phyloP scores from a whole-genome alignment of 805 yeast species.

The Naumovozyma castellii region DNA sequence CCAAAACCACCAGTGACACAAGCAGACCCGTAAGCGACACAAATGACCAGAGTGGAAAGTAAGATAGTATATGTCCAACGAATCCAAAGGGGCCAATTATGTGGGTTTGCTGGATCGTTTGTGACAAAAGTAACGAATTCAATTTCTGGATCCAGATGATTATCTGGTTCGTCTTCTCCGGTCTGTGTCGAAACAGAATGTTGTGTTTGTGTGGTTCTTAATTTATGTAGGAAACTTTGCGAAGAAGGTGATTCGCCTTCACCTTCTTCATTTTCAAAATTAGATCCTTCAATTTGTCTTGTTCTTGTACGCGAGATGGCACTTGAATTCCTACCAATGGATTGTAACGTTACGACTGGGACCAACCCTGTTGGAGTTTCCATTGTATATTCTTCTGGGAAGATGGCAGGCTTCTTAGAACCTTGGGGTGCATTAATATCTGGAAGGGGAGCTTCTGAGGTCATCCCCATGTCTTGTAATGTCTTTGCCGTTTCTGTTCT shows the following conservation, averaged over 20 bases:
- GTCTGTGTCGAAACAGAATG: background rate
- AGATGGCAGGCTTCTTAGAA: slow-evolving; percentile 52
- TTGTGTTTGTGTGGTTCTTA: background rate
- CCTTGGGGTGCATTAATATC: slow-evolving; percentile 49
- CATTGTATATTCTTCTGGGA: slow-evolving; percentile 86
- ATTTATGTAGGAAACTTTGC: background rate
- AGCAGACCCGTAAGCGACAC: slow-evolving; percentile 91
- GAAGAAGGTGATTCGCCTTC: slow-evolving; percentile 15
- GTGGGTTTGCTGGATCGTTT: slow-evolving; percentile 83
- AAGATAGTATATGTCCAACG: slow-evolving; percentile 63
- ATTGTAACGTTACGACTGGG: slow-evolving; percentile 62
- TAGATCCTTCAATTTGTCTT: slow-evolving; percentile 24
- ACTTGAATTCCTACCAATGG: slow-evolving; percentile 47
- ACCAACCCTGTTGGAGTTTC: slow-evolving; percentile 87
- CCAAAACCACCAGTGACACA: slow-evolving; percentile 79
- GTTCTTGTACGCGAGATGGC: slow-evolving; percentile 33
- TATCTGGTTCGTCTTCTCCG: slow-evolving; percentile 11
- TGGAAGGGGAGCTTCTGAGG: slow-evolving; percentile 41
- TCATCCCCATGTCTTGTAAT: slow-evolving; percentile 51
- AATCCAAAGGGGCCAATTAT: slow-evolving; percentile 56
- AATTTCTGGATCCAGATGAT: slow-evolving; percentile 47
- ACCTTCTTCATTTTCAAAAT: slow-evolving; percentile 7
- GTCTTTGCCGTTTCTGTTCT: slow-evolving; percentile 71
- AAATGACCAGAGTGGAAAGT: slow-evolving; percentile 63
- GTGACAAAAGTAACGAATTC: slow-evolving; percentile 77